Base-by-base conservation (phyloP, 805 yeast species). In the Torulaspora indica region DNA sequence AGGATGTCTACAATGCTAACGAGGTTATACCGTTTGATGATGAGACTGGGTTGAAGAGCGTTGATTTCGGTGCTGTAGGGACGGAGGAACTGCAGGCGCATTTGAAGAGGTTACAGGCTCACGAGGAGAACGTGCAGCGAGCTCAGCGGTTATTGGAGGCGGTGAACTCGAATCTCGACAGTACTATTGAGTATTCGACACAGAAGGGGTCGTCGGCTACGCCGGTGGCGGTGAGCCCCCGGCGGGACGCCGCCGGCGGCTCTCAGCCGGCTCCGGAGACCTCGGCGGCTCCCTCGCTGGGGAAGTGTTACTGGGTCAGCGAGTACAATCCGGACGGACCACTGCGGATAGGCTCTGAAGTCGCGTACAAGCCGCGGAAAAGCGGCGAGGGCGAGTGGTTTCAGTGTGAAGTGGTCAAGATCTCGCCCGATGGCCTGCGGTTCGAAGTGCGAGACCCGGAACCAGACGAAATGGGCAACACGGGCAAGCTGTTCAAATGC, bases 361-460 rank as follows among this genome's bases (percentile, higher is more conserved):
- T 93, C 0, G 98, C 97, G 1, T 91, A 82, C 68, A 81, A 82
- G 60, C 75, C 89, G 18, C 75, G 75, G 47, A 81, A 77, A 55
- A 73, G 83, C 31, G 83, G 81, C 37, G 73, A 78, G n/a, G 90
- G 77, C 10, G 98, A 91, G 60, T 93, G 98, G 98, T 88, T 93
- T 54, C 96, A 87, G 62, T 93, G 98, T 68, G 88, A 85, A 57
- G 95, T 93, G 12, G 76, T 82, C 22, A 80, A 78, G 53, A 79
- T 91, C 3, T 66, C 79, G n/a, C 78, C 78, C 1, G 95, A 87
- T 52, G 91, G 93, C 1, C 69, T 71, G 1, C 68, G 78, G 46
- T 89, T 82, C 61, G 98, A 93, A 65, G 90, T 93, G n/a, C 79
- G 87, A 55, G 98, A 93, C 63, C 96, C 98, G 0, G 98, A 93